A percentile compares a stretch with the other conserved stretches of the same genome.
Conservation (phyloP, 176 grass and related monocot species). For the Calamus simplicifolius region DNA sequence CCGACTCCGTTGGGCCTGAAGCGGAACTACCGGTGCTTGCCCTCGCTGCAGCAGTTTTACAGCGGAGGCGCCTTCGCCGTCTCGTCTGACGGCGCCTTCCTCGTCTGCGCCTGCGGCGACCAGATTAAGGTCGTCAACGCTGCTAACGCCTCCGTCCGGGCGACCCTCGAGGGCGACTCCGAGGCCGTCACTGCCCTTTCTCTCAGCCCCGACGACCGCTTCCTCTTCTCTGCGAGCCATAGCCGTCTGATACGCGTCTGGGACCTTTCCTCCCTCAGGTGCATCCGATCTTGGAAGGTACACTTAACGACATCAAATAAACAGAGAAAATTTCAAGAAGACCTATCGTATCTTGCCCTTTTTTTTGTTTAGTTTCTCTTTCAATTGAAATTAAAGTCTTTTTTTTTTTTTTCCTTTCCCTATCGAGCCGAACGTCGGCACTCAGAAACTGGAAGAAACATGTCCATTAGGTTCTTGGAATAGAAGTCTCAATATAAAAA, state of each 20-base stretch:
- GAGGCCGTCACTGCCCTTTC: conserved; percentile 57
- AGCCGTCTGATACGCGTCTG: conserved; percentile 78
- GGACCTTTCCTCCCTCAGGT: conserved; percentile 61
- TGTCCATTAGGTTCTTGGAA: too few relatives aligned
- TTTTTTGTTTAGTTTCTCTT: too few relatives aligned
- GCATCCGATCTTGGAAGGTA: conserved; percentile 96
- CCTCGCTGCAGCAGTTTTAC: conserved; percentile 88
- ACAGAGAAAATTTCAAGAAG: too few relatives aligned
- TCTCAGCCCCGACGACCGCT: conserved; percentile 52
- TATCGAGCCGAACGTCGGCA: too few relatives aligned
- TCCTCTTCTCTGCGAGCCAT: conserved; percentile 66
- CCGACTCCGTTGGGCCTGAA: conserved; percentile 18
- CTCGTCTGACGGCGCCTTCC: conserved; percentile 43
- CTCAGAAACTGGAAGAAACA: too few relatives aligned
- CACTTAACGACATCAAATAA: too few relatives aligned
- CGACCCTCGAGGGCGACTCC: conserved; percentile 43
- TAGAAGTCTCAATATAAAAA: too few relatives aligned
- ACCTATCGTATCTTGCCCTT: too few relatives aligned
- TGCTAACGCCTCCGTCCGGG: conserved; percentile 39
- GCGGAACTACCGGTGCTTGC: conserved; percentile 65
- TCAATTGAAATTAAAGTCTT: too few relatives aligned
- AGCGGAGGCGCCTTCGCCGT: conserved; percentile 68
- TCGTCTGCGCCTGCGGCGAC: conserved; percentile 79
- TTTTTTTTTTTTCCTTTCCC: too few relatives aligned
- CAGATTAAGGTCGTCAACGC: conserved; percentile 58